Base-by-base conservation (phyloP, 192 early-diverging fungal genomes). In the Polychytrium aggregatum region DNA sequence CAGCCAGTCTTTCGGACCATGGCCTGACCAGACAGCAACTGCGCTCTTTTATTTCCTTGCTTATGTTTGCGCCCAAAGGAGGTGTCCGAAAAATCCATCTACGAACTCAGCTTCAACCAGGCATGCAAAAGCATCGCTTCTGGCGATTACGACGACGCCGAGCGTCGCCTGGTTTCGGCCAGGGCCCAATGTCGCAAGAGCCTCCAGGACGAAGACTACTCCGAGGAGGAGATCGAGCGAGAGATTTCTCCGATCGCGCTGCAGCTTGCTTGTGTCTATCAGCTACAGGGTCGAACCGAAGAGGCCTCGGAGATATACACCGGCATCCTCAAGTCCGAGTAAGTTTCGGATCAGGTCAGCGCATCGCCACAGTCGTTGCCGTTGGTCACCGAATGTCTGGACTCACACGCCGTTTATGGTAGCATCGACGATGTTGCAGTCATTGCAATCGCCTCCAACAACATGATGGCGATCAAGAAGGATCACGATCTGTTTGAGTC, bases 231-330 rank as follows among this genome's bases (percentile, higher is more conserved):
- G 38, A 74, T 82, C 22, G 75, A 82, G 42, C 63, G 74, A 27
- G 83, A 86, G 52, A 41, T 83, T 38, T 68, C 71, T 21, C 65
- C 79, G 21, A 74, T 86, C 37, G 45, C 61, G 7, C 60, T 71
- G 10, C 83, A 86, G 60, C 66, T 80, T 24, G 82, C 74, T 17
- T 86, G 81, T 45, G 67, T 82, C 36, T 68, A 76, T 42, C 83
- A 86, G 55, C 37, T 81, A 17, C 63, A 76, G 41, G 81, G 81
- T 10, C 52, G 48, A 10, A 48, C 43, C 14, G 53, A 64, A 0
- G 55, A 80, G 39, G 82, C 83, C 17, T 53, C 46, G 30, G 69
- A 83, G 7, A 44, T 83, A 29, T 86, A 82, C 54, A 55, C 76
- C 31, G 60, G 52, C 25, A 59, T 83, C 21, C 57, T 81, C 21